phyloP scores from a whole-genome alignment of 139 green algal species.

The Asterochloris sp. region DNA sequence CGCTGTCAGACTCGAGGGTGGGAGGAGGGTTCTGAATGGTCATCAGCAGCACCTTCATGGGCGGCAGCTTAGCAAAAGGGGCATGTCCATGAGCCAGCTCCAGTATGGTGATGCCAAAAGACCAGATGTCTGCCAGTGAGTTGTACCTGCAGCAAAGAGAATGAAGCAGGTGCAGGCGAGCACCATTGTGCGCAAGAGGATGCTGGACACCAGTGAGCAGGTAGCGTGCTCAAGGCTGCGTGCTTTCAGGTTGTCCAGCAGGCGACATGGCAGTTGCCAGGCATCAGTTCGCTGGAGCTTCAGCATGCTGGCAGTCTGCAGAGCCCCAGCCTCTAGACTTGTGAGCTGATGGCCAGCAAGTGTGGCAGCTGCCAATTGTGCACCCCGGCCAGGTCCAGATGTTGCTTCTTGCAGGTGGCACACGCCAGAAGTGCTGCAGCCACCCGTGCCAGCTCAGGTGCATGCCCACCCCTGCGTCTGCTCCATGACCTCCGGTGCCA shows the following conservation, averaged over 20 bases:
- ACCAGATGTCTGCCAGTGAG: constrained; percentile 95
- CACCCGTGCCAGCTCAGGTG: neutral
- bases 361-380: neutral
- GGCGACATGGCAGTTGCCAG: too few relatives aligned
- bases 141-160: constrained; percentile 65
- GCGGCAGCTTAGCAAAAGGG: constrained; percentile 97
- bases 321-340: neutral
- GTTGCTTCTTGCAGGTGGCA: neutral
- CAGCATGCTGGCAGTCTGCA: neutral
- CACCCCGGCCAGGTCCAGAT: neutral
- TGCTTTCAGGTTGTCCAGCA: too few relatives aligned
- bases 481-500: constrained; percentile 99
- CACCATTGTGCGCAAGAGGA: too few relatives aligned
- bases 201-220: too few relatives aligned
- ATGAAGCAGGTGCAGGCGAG: neutral
- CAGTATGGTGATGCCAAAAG: constrained; percentile 96
- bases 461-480: constrained; percentile 62
- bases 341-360: neutral
- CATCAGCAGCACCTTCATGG: constrained; percentile 98
- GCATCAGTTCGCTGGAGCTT: neutral
- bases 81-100: constrained; percentile 98
- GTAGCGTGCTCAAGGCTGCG: too few relatives aligned
- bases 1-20: constrained; percentile 67
- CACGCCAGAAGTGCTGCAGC: neutral
- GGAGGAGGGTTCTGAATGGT: constrained; percentile 96